Evolutionary conservation across 768 basidiomycete genomes (phyloP), one percentile per base, ranked within the genome.

Genomic region (Auriscalpium vulgare): DNA sequence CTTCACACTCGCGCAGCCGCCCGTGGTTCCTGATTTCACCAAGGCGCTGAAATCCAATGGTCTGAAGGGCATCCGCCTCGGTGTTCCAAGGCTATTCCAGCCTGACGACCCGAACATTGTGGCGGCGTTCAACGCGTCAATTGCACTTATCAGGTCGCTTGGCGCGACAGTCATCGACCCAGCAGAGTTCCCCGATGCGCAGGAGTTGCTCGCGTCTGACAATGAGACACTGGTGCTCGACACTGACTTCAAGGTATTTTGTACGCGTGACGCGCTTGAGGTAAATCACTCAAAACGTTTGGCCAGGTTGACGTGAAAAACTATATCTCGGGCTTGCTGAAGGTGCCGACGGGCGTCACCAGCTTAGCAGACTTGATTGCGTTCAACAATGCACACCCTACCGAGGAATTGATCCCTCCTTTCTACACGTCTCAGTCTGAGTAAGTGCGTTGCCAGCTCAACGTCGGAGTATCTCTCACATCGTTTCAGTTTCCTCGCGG

Each of bases 101-200:
- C 34, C 37, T 3, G 63, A 58, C 13, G 63, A 66, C 35, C 17
- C 59, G 4, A 52, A 65, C 19, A 63, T 71, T 35, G 54, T 67
- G 3, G 59, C 72, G 7, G 74, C 71, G 38, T 79, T 79, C 64
- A 64, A 75, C 49, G 67, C 65, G 7, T 70, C 74, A 2, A 60
- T 80, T 19, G 67, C 68, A 36, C 65, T 69, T 10, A 65, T 80
- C 17, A 65, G 68, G 2, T 55, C 57, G 3, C 68, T 77, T 7
- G 79, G 78, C 14, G 79, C 78, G 10, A 72, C 77, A 0, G 71
- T 88, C 8, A 72, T 86, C 9, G 85, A 87, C 64, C 82, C 84
- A 1, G 80, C 83, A 1, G 81, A 85, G 56, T 68, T 87, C 14
- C 78, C 82, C 0, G 78, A 78, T 29, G 79, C 78, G 4, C 71